phyloP scores from a whole-genome alignment of 805 yeast species.

The Dipodascopsis uninucleata region DNA sequence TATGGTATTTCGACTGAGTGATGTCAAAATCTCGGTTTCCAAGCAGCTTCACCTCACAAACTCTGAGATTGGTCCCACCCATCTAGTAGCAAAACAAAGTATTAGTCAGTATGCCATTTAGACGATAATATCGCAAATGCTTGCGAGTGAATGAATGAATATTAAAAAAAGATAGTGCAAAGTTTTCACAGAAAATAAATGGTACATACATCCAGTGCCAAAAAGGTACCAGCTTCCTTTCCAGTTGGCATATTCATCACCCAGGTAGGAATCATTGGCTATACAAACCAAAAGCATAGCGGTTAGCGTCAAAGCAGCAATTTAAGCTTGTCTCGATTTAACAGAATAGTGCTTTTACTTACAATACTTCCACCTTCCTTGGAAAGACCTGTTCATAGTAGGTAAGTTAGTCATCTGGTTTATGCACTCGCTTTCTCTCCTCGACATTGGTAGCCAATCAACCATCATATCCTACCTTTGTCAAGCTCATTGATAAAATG shows the following conservation, averaged over 20 bases:
- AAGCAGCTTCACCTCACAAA: constrained; percentile 75
- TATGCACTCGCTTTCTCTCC: no score
- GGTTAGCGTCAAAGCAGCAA: background rate
- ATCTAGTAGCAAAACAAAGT: constrained; percentile 36
- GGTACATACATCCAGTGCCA: constrained; percentile 69
- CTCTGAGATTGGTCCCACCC: constrained; percentile 97
- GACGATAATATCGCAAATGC: background rate
- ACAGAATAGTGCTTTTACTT: constrained; percentile 6
- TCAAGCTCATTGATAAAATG: constrained; percentile 77
- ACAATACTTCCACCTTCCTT: constrained; percentile 34
- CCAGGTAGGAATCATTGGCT: constrained; percentile 97
- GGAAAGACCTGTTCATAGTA: constrained; percentile 21
- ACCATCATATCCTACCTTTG: constrained; percentile 59
- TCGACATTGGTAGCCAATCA: no score
- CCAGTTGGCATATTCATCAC: constrained; percentile 93
- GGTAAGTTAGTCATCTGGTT: background rate
- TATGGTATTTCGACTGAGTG: constrained; percentile 76
- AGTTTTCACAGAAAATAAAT: background rate
- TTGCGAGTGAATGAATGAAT: no score
- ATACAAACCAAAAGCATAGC: background rate
- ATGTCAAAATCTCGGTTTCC: constrained; percentile 85
- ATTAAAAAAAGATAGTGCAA: background rate
- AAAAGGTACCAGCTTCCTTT: constrained; percentile 78
- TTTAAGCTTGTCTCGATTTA: background rate
- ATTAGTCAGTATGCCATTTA: background rate